Conservation (phyloP, 1,284 basidiomycete species). For the Ganoderma boninense region DNA sequence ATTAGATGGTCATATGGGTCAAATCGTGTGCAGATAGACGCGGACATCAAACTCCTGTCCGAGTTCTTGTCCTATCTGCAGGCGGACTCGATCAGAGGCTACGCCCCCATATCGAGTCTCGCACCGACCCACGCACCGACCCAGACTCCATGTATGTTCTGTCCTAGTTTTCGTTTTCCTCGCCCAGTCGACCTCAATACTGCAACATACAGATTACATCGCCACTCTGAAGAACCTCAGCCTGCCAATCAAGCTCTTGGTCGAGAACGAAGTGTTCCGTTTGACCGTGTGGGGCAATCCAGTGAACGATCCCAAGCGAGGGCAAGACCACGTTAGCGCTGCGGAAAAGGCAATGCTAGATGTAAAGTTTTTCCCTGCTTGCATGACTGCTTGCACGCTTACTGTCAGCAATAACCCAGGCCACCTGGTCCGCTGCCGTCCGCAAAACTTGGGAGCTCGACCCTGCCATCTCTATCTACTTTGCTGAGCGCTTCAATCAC, state of each 20-base stretch:
- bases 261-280: constrained; percentile 91
- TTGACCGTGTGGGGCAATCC: constrained; percentile 94
- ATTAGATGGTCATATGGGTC: constrained; percentile 94
- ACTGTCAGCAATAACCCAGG: constrained; percentile 48
- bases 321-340: constrained; percentile 63
- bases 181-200: not conserved
- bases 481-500: constrained; percentile 89
- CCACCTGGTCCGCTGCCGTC: constrained; percentile 73
- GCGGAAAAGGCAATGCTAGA: constrained; percentile 69
- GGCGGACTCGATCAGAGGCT: constrained; percentile 74
- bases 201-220: constrained; percentile 57
- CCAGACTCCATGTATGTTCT: constrained; percentile 54
- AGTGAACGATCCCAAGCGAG: constrained; percentile 76
- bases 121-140: constrained; percentile 57
- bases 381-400: not conserved
- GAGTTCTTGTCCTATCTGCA: constrained; percentile 86
- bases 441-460: constrained; percentile 87
- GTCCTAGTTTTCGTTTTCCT: constrained; percentile 32
- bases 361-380: constrained; percentile 48
- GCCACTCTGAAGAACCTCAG: constrained; percentile 60
- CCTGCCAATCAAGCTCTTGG: constrained; percentile 80
- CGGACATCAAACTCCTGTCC: constrained; percentile 87
- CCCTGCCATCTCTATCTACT: constrained; percentile 84
- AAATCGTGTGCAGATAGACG: constrained; percentile 88
- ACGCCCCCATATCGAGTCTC: constrained; percentile 76